phyloP scores from a whole-genome alignment of 768 basidiomycete species.

The Kwoniella sp. region DNA sequence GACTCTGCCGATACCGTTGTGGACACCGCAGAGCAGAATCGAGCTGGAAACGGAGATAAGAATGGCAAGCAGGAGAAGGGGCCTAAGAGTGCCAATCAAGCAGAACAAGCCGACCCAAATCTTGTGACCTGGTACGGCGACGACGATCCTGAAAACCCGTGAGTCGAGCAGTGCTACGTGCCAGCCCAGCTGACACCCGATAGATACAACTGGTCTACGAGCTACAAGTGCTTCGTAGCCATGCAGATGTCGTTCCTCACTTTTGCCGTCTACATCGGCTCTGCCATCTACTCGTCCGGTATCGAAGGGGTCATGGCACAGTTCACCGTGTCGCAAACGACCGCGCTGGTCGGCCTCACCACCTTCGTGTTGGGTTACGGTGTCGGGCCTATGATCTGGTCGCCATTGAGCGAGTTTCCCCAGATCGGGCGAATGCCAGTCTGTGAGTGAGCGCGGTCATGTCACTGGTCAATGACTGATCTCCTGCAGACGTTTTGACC shows the following conservation, averaged over 20 bases:
- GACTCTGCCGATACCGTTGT: neutral
- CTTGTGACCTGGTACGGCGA: conserved; percentile 16
- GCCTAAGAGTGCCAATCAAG: too few species aligned
- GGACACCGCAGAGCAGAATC: neutral
- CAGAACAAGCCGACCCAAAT: conserved; percentile 14
- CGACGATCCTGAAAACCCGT: conserved; percentile 26
- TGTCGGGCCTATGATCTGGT: conserved; percentile 13
- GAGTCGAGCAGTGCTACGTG: neutral
- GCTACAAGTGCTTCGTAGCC: conserved; percentile 11
- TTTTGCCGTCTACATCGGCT: conserved; percentile 13
- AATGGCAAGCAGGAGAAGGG: conserved; percentile 10
- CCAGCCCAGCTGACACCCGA: neutral
- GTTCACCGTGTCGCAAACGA: conserved; percentile 11
- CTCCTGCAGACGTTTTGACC: conserved; percentile 2
- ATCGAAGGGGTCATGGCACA: conserved; percentile 11
- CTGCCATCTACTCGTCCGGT: conserved; percentile 12
- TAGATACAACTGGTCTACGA: conserved; percentile 16
- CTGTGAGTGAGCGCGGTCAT: too few species aligned
- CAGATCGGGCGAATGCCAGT: conserved; percentile 14
- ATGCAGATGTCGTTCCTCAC: conserved; percentile 14
- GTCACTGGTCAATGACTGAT: too few species aligned
- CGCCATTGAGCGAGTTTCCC: conserved; percentile 3
- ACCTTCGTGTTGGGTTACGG: conserved; percentile 10
- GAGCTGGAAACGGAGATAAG: neutral
- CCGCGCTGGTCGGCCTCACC: conserved; percentile 10